Conservation (phyloP, 176 grass and related monocot species). For the Aegilops sharonensis region DNA sequence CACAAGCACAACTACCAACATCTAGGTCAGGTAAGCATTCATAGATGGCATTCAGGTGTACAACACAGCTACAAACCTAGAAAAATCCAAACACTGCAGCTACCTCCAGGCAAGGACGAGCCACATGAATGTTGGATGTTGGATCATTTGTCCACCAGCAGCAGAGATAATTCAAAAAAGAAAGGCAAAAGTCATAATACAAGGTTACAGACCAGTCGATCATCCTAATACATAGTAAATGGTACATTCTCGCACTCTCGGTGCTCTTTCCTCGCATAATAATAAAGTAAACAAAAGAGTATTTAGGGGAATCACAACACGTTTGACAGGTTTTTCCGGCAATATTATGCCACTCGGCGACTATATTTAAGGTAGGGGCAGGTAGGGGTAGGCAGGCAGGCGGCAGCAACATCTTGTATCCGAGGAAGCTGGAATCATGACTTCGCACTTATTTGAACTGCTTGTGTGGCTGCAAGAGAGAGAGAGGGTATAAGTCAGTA, state of each 20-base stretch:
- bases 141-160: constrained; percentile 9
- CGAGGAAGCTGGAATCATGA: constrained; percentile 13
- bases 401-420: constrained; percentile 18
- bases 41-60: neutral
- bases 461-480: constrained; percentile 17
- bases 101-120: neutral
- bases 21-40: neutral
- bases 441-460: constrained; percentile 26
- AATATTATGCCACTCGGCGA: neutral
- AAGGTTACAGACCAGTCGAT: constrained; percentile 21
- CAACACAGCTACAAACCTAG: constrained; percentile 6
- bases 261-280: neutral
- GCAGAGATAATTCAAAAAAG: neutral
- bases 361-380: constrained; percentile 26
- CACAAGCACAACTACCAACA: neutral
- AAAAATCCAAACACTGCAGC: neutral
- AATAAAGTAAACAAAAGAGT: neutral
- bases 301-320: constrained; percentile 12
- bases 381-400: neutral
- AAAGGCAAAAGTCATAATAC: constrained; percentile 10
- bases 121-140: neutral
- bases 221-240: constrained; percentile 27
- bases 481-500: neutral
- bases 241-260: neutral
- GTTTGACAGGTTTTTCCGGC: constrained; percentile 11